These are phyloP conservation scores for Bombardia bombarda DNA, from an alignment of 495 filamentous ascomycete species.

Conservation along the genomic window DNA sequence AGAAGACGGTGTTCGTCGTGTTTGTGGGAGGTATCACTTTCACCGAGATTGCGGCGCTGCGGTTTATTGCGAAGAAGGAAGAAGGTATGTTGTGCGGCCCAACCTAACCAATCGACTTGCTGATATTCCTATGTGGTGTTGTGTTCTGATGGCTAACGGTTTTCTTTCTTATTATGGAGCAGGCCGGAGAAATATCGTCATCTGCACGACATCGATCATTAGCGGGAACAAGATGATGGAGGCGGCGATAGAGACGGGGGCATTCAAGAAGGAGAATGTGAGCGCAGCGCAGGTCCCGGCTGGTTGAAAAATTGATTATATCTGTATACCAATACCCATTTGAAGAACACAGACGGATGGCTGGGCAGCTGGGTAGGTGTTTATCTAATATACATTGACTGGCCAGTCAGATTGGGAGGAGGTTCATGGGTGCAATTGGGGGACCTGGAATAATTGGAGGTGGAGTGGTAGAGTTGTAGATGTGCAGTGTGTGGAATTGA, in stretches of 20 bases:
- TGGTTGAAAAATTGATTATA: neutral
- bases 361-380: neutral
- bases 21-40: constrained; percentile 93
- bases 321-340: constrained; percentile 1
- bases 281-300: neutral
- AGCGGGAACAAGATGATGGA: constrained; percentile 88
- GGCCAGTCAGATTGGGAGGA: too few species aligned
- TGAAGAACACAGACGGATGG: neutral
- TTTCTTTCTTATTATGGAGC: constrained; percentile 2
- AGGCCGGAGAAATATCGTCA: constrained; percentile 71
- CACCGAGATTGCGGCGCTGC: constrained; percentile 88
- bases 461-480: too few species aligned
- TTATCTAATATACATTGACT: too few species aligned
- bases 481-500: too few species aligned
- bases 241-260: constrained; percentile 66
- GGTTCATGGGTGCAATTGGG: too few species aligned
- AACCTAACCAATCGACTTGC: too few species aligned
- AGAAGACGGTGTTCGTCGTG: constrained; percentile 85
- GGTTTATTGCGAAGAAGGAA: constrained; percentile 83
- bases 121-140: too few species aligned
- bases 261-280: constrained; percentile 46
- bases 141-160: neutral
- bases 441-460: too few species aligned
- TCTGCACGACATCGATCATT: constrained; percentile 86
- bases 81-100: constrained; percentile 45